Base-by-base conservation (phyloP, 2,329 filamentous ascomycete genomes). In the Stenocarpella maydis region DNA sequence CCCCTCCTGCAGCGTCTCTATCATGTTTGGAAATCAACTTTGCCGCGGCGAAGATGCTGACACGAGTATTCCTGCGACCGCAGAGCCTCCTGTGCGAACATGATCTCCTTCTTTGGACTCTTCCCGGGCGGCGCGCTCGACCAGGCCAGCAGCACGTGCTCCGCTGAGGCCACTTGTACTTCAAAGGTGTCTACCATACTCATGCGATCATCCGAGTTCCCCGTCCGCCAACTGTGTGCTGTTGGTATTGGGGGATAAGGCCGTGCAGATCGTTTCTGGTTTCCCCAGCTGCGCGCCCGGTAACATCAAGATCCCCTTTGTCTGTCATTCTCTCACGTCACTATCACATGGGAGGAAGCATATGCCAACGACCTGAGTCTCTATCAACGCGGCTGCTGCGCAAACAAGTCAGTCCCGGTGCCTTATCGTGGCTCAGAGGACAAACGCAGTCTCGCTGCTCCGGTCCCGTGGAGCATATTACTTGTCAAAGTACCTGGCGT, bases 401-500 rank as follows among this genome's bases (percentile, higher is more conserved):
- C 52, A 52, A 49, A 19, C 45, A 41, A 10, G 24, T 28, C 24
- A 12, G 58, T 21, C 12, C 7, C 52, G 24, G 10, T 26, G n/a
- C n/a, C n/a, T 37, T 28, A 19, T 26, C 34, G n/a, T 58, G 28
- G 10, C 37, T 10, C 21, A 53, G 34, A 14, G 31, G 7, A 10
- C 58, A 65, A 68, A 70, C 52, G 43, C 21, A 17, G 6, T n/a
- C 43, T 47, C 49, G 19, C 24, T 45, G 10, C 37, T 39, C 10
- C 26, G 21, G 31, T 43, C 21, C 47, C 21, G 9, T n/a, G 28
- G 21, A 19, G 14, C 19, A 60, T 45, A 26, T 24, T 3, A 4
- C 12, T 21, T 50, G 53, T 41, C 60, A 61, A 34, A 69, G 60
- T 66, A 69, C 52, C 53, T 39, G 34, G 31, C 52, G 49, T 53